A percentile compares a stretch with the other conserved stretches of the same genome.
Conservation (phyloP, 441 rosid genomes). For the Sinapis alba region DNA sequence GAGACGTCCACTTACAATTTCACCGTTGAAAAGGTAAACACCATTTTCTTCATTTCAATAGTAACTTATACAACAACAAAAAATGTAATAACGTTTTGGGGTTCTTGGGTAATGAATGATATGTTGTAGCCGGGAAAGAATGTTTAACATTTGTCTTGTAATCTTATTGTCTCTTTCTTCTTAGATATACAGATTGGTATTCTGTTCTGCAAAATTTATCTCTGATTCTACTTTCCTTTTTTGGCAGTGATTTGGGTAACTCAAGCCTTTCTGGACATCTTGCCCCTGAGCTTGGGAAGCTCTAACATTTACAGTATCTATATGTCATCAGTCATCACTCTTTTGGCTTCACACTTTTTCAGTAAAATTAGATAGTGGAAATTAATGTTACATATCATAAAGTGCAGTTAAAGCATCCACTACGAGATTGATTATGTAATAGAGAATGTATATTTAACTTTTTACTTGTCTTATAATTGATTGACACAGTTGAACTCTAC, state of each 20-base stretch:
- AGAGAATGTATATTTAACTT: neutral
- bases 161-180: neutral
- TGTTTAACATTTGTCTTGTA: neutral
- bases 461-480: slow-evolving; percentile 12
- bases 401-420: neutral
- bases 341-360: neutral
- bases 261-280: slow-evolving; percentile 87
- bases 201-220: neutral
- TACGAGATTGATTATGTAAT: slow-evolving; percentile 4
- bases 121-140: slow-evolving; percentile 54
- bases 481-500: slow-evolving; percentile 79
- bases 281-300: slow-evolving; percentile 83
- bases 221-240: slow-evolving; percentile 9
- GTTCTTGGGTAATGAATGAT: neutral
- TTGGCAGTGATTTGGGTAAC: slow-evolving; percentile 88
- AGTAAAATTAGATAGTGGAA: neutral
- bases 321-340: slow-evolving; percentile 50
- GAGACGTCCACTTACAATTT: slow-evolving; percentile 72
- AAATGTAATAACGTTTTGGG: neutral
- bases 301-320: slow-evolving; percentile 86
- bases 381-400: neutral
- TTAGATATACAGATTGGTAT: neutral
- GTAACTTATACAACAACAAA: neutral
- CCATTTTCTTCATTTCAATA: neutral
- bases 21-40: slow-evolving; percentile 63